Base-by-base conservation (phyloP, 164 flowering plant species). In the Macadamia tetraphylla region DNA sequence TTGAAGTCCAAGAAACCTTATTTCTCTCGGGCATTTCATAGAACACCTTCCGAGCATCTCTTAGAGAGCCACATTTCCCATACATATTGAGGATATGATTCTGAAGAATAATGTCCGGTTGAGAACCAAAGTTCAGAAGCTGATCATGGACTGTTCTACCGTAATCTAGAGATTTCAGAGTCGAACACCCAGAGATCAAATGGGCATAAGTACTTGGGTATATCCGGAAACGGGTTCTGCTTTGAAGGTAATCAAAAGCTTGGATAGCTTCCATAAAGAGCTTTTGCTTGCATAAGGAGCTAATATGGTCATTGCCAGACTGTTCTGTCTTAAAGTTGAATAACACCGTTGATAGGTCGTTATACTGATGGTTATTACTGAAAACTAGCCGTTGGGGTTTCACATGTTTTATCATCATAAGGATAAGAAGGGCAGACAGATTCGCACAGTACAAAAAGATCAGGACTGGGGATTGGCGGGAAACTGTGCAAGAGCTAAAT, bases 31-130 rank as follows among this genome's bases (percentile, higher is more conserved):
- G 23, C 23, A 23, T 23, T 23, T 23, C 23, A 23, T 23, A 23
- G 23, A 23, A 23, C 23, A 23, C 0, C 23, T 23, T 73, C 43
- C 77, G 69, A 15, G 92, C 95, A 77, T 85, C 86, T 48, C 57
- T 71, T 68, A 76, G 29, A 0, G 83, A 83, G 46, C 88, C 84
- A 60, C 90, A 87, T 79, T 86, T 87, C 13, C 89, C 92, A 75
- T 86, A 86, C 90, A 89, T 87, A 48, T 82, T 82, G 30, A 89
- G 66, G 58, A 87, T 73, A 53, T 85, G 91, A 58, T 89, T 87
- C 42, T 78, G 72, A 44, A 89, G 79, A 57, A 82, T 69, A 35
- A 83, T 62, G 23, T 23, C 23, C 23, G 23, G 23, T 23, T 23
- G 23, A 23, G 23, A 23, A 23, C 23, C 23, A 23, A 23, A 23